Conservation (phyloP, 768 basidiomycete genomes). For the Podaxis carcinomalis region DNA sequence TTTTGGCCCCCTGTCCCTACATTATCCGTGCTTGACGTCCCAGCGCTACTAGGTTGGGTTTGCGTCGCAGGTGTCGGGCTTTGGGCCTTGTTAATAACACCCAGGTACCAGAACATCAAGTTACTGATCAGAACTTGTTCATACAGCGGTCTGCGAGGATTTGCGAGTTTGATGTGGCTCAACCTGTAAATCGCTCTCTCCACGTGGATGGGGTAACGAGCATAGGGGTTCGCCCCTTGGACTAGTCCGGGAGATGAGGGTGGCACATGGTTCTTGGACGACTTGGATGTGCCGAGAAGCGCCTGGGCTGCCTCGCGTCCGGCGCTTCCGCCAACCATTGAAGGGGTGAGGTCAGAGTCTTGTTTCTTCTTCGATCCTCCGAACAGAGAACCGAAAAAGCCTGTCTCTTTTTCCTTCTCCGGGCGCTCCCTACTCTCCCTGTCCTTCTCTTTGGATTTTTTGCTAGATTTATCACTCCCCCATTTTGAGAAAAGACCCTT, state of each 20-base stretch:
- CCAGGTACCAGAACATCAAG: conserved; percentile 99
- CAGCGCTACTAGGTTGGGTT: conserved; percentile 20
- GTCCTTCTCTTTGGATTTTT: conserved; percentile 45
- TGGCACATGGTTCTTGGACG: conserved; percentile 60
- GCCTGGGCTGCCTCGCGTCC: conserved; percentile 87
- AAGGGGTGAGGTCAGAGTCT: conserved; percentile 42
- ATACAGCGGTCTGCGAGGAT: conserved; percentile 92
- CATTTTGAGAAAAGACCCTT: conserved; percentile 65
- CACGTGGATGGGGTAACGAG: conserved; percentile 97
- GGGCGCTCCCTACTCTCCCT: conserved; percentile 39
- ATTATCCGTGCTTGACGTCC: conserved; percentile 22
- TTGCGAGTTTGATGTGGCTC: conserved; percentile 98
- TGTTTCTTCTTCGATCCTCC: conserved; percentile 80
- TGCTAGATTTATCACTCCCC: conserved; percentile 61
- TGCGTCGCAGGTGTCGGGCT: conserved; percentile 35
- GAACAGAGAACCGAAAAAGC: conserved; percentile 93
- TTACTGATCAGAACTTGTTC: conserved; percentile 95
- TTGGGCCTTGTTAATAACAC: conserved; percentile 92
- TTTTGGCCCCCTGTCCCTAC: conserved; percentile 27
- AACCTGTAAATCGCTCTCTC: conserved; percentile 96
- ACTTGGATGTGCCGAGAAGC: conserved; percentile 79
- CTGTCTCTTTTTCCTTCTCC: conserved; percentile 64
- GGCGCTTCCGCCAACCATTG: conserved; percentile 35
- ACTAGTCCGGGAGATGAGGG: conserved; percentile 57
- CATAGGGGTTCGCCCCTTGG: conserved; percentile 42